phyloP scores from a whole-genome alignment of 768 basidiomycete genomes.

The Termitomyces sp. region DNA sequence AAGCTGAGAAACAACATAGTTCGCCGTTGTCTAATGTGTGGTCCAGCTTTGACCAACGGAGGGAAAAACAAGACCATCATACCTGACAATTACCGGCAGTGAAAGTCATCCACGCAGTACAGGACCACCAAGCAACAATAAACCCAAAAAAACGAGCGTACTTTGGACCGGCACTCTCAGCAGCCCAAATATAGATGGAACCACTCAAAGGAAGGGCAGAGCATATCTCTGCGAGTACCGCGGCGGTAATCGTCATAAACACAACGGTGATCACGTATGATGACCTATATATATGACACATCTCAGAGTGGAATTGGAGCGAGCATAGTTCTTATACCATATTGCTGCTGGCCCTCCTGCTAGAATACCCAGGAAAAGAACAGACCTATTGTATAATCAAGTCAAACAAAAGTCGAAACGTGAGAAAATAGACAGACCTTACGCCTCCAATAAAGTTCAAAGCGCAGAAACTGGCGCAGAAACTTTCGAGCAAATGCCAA shows the following conservation, averaged over 20 bases:
- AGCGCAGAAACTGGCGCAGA: conserved; percentile 85
- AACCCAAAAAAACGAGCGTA: conserved; percentile 85
- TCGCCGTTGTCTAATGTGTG: conserved; percentile 67
- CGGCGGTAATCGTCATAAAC: conserved; percentile 86
- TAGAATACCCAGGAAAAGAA: conserved; percentile 73
- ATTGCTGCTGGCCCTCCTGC: conserved; percentile 86
- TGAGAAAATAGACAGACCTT: conserved; percentile 38
- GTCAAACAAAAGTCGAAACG: neutral
- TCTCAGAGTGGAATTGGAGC: conserved; percentile 4
- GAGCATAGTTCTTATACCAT: conserved; percentile 41
- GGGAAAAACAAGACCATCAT: conserved; percentile 10
- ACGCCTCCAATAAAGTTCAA: conserved; percentile 88
- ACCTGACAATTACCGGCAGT: conserved; percentile 85
- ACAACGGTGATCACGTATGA: conserved; percentile 77
- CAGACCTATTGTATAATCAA: conserved; percentile 41
- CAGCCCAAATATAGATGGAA: conserved; percentile 94
- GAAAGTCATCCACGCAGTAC: conserved; percentile 94
- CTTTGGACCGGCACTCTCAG: conserved; percentile 85
- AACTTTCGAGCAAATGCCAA: conserved; percentile 81
- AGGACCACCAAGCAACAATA: conserved; percentile 89
- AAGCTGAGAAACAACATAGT: conserved; percentile 84
- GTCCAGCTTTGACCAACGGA: neutral
- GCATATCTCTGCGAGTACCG: conserved; percentile 85
- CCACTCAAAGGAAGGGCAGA: conserved; percentile 84
- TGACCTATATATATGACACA: conserved; percentile 46